Base-by-base conservation (phyloP, 2,329 filamentous ascomycete genomes). In the Botrytis hyacinthi region DNA sequence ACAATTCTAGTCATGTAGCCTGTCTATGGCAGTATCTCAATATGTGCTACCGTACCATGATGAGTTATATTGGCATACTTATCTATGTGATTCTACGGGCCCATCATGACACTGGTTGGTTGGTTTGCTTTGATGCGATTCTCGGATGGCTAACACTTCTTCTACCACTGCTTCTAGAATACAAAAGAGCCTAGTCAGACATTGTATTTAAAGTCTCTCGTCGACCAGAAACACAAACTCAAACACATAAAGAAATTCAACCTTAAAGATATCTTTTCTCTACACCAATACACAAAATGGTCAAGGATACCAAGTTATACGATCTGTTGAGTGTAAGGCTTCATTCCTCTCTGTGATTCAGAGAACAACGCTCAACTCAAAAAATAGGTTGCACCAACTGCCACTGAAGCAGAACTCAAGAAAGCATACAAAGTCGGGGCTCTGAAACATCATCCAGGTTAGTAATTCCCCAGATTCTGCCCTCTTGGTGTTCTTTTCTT, bases 341-440 rank as follows among this genome's bases (percentile, higher is more conserved):
- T 71, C 54, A 62, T 40, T 18, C 44, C 18, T 14, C 63, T 65
- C 26, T 60, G 61, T 57, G 54, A 37, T 26, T 60, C 16, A 37
- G 57, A 70, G 60, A 44, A 60, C 63, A 77, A 48, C 76, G 66
- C 76, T 80, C 74, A 82, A 80, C 46, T 73, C 78, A 61, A 80
- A 78, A 79, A 44, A 42, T 78, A 97, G 93, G 93, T 97, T 78
- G 77, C 92, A 79, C 91, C 93, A 77, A 90, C 88, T 80, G 93
- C 93, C 77, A 92, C 92, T 74, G 95, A 98, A 80, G 86, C 91
- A 78, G 92, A 98, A 84, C 86, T 99, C 77, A 98, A 96, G 87
- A 94, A 95, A 81, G 94, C 91, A 79, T 97, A 96, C 88, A 94
- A 93, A 84, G 90, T 91, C 78, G 90, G 90, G 78, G 93, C 93